These are phyloP conservation scores for Fusarium sterilihyphosum DNA, from an alignment of 2,329 filamentous ascomycete species.

Conservation along the genomic window DNA sequence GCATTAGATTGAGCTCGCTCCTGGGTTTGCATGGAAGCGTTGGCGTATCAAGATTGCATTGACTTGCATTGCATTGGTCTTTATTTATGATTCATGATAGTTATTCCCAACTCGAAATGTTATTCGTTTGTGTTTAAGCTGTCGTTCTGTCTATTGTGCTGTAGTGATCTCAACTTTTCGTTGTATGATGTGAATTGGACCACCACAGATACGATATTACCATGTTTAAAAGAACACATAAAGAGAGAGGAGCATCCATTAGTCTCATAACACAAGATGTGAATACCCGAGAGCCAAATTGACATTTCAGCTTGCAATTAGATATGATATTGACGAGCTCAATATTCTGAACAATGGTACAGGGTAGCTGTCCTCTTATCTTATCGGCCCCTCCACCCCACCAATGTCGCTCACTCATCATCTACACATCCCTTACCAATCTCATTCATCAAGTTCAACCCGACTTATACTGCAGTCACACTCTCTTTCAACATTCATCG, in stretches of 20 bases:
- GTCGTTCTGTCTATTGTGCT: rapidly evolving
- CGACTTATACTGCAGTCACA: not conserved
- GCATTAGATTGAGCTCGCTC: slow-evolving; percentile 5
- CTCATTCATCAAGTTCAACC: slow-evolving; percentile 9
- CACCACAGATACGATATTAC: rapidly evolving
- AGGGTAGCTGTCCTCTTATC: slow-evolving; percentile 25
- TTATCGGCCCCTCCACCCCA: slow-evolving; percentile 23
- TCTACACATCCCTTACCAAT: slow-evolving; percentile 31
- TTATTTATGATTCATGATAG: slow-evolving; percentile 24
- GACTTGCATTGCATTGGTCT: slow-evolving; percentile 8
- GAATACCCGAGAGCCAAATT: rapidly evolving
- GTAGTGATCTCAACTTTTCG: rapidly evolving
- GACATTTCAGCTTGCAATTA: not conserved
- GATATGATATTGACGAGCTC: not conserved
- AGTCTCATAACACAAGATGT: rapidly evolving
- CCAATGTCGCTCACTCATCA: slow-evolving; percentile 31
- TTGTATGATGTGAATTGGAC: rapidly evolving
- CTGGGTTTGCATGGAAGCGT: slow-evolving; percentile 23
- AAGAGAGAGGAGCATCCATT: rapidly evolving
- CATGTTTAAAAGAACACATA: rapidly evolving
- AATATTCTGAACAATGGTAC: not conserved
- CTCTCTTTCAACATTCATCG: not conserved
- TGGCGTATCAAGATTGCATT: slow-evolving; percentile 26
- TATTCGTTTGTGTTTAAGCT: not conserved
- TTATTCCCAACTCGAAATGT: slow-evolving; percentile 16